Conservation (phyloP, 106 monocot species). For the Cymbidium sinense region DNA sequence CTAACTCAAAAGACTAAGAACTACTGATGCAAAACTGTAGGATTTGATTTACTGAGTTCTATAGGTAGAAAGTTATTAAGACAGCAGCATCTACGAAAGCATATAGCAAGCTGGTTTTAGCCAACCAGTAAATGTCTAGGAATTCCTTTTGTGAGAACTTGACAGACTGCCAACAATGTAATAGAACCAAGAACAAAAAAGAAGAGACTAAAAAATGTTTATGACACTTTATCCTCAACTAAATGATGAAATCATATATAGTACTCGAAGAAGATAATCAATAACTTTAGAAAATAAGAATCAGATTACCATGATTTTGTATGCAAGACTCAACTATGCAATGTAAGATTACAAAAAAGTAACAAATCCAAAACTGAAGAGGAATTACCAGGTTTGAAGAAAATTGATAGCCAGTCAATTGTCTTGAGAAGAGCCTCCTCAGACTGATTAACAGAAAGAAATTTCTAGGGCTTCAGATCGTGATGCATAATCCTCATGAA, state of each 20-base stretch:
- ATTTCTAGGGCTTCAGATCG: slow-evolving; percentile 37
- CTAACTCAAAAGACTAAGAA: background rate
- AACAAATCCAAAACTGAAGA: background rate
- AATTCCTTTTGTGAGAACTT: no score
- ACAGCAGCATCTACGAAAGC: background rate
- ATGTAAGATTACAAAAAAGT: background rate
- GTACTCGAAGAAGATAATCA: background rate
- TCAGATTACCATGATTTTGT: background rate
- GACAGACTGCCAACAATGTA: no score
- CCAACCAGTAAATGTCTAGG: background rate
- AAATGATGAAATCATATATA: background rate
- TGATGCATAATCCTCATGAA: slow-evolving; percentile 31
- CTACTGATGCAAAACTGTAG: background rate
- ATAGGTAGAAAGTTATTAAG: background rate
- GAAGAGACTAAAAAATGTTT: no score
- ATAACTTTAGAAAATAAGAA: background rate
- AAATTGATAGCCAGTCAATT: slow-evolving; percentile 28
- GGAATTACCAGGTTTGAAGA: slow-evolving; percentile 28
- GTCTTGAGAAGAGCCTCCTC: slow-evolving; percentile 34
- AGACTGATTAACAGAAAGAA: slow-evolving; percentile 22
- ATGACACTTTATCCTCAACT: background rate
- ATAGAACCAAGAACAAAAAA: no score
- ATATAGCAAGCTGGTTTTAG: background rate
- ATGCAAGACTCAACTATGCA: background rate
- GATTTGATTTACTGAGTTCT: background rate